Evolutionary conservation across 1,284 basidiomycete genomes (phyloP), one percentile per base, ranked within the genome.

Genomic region (Heterobasidion irregulare): DNA sequence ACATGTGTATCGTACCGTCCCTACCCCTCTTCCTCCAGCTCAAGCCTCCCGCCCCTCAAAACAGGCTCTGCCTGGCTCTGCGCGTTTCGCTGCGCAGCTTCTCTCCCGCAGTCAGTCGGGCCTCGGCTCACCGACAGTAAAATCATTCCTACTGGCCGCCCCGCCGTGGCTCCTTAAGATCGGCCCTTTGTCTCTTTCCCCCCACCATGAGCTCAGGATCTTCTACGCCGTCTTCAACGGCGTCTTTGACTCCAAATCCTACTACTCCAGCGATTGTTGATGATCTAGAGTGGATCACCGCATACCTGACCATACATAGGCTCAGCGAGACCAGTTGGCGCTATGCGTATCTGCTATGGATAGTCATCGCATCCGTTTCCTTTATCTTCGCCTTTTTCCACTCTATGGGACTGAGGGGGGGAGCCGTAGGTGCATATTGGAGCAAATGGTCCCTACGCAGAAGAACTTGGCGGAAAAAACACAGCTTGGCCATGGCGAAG

Each of bases 271-370:
- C 66, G 34, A 76, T 72, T 58, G 38, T 68, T 8, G 72, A 82
- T 61, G 70, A 74, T 59, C 62, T 72, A 19, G 68, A 80, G 61
- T 84, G 81, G 78, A 70, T 83, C 59, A 75, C 74, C 6, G 78
- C 77, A 32, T 84, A 83, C 61, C 68, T 83, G 47, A 68, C 72
- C 56, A 75, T 78, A 53, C 79, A 81, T 62, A 76, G 75, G 50
- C 73, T 82, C 57, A 78, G 75, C 65, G 59, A 68, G 19, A 68
- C 74, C 2, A 76, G 73, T 58, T 76, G 79, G 59, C 76, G 78
- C 12, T 87, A 86, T 61, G 73, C 77, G 53, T 78, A 78, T 64
- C 57, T 81, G 57, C 66, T 82, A 58, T 79, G 83, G 82, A 62
- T 84, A 8, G 69, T 66, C 12, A 66, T 83, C 56, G 72, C 65